Percentiles rank a stretch among this genome's conserved stretches.
Conservation (phyloP, 192 early-diverging fungal genomes). For the Gonapodya prolifera region DNA sequence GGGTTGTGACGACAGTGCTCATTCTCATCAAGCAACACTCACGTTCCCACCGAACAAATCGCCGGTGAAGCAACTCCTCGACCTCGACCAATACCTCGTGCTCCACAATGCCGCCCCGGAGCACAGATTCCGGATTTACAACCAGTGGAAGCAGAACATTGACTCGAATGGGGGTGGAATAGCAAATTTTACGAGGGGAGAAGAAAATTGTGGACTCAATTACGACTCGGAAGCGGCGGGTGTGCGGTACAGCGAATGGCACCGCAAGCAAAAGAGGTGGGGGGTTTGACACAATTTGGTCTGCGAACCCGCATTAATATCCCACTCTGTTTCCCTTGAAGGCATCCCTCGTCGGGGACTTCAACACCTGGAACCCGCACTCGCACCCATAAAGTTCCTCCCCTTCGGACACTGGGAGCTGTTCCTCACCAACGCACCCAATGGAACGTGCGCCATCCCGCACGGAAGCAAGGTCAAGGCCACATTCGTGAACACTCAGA, state of each 20-base stretch:
- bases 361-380: constrained; percentile 77
- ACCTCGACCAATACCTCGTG: too few relatives aligned
- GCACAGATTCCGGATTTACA: constrained; percentile 22
- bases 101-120: too few relatives aligned
- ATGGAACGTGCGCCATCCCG: constrained; percentile 55
- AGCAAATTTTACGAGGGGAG: constrained; percentile 70
- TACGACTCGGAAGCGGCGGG: constrained; percentile 35
- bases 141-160: constrained; percentile 60
- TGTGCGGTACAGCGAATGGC: constrained; percentile 90
- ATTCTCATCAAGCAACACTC: too few relatives aligned
- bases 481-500: constrained; percentile 48
- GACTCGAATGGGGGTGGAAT: constrained; percentile 60
- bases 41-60: too few relatives aligned
- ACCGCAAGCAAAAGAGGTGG: constrained; percentile 47
- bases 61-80: too few relatives aligned
- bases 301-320: not conserved
- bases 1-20: too few relatives aligned
- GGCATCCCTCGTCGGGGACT: constrained; percentile 82
- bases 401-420: constrained; percentile 76
- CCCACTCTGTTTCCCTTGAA: not conserved
- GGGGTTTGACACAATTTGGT: not conserved
- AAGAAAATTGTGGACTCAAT: constrained; percentile 71
- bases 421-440: constrained; percentile 41
- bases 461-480: constrained; percentile 83
- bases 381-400: constrained; percentile 67